Conservation (phyloP, 139 green algal genomes). For the Tetraselmis striata region DNA sequence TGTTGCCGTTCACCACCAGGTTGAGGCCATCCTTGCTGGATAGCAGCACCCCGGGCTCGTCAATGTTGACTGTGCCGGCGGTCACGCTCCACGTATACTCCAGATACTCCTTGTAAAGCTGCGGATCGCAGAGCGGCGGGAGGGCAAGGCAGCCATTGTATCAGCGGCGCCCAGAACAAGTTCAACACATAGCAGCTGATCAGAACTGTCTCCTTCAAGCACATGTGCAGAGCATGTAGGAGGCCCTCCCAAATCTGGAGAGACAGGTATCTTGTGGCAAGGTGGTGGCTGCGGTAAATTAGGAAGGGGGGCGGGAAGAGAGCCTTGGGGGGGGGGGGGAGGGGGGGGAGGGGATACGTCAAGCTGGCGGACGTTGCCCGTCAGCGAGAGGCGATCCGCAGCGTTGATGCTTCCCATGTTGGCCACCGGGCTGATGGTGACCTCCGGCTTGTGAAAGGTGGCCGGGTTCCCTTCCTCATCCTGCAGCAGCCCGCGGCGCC, state of each 20-base stretch:
- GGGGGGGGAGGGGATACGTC: neutral
- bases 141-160: neutral
- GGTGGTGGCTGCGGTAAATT: no score
- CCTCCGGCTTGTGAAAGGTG: neutral
- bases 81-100: conserved; percentile 12
- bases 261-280: no score
- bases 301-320: no score
- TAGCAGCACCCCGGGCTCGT: conserved; percentile 1
- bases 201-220: no score
- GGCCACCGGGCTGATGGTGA: conserved; percentile 7
- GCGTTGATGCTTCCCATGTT: conserved; percentile 11
- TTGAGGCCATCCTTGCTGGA: conserved; percentile 9
- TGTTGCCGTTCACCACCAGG: conserved; percentile 12
- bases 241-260: no score
- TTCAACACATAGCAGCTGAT: no score
- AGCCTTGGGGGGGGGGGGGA: no score
- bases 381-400: conserved; percentile 12
- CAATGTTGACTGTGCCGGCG: conserved; percentile 14
- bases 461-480: neutral
- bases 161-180: no score
- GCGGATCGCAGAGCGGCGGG: neutral
- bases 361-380: neutral
- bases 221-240: no score
- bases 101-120: neutral
- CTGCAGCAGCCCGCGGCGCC: neutral